phyloP scores from a whole-genome alignment of 2,329 filamentous ascomycete genomes.

The Colletotrichum tanaceti region DNA sequence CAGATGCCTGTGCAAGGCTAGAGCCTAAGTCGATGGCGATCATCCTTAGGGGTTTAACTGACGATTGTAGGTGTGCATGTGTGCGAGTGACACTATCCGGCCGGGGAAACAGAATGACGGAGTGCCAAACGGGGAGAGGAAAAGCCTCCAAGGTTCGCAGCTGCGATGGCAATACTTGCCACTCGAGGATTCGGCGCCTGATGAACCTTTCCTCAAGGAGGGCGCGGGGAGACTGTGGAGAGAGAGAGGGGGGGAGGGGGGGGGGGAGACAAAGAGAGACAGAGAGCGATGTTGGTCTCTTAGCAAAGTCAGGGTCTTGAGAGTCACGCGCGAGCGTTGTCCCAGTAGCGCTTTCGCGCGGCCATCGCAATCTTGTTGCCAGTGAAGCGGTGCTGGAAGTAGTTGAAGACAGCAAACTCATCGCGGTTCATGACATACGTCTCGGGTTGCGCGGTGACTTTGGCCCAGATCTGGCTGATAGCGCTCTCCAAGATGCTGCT shows the following conservation, averaged over 20 bases:
- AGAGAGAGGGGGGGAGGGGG: too few relatives aligned
- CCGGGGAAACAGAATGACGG: neutral
- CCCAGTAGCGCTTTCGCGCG: slow-evolving; percentile 66
- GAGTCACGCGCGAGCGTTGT: slow-evolving; percentile 54
- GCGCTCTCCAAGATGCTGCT: slow-evolving; percentile 73
- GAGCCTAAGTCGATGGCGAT: neutral
- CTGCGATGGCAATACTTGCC: neutral
- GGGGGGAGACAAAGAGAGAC: neutral
- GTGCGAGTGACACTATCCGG: neutral
- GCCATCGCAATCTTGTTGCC: slow-evolving; percentile 61
- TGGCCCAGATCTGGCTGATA: slow-evolving; percentile 73
- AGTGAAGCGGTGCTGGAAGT: slow-evolving; percentile 76
- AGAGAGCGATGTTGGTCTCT: neutral
- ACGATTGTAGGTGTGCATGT: neutral
- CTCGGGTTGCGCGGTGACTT: slow-evolving; percentile 71
- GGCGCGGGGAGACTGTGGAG: neutral
- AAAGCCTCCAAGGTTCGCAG: neutral
- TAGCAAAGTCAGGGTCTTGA: neutral
- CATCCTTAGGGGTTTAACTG: neutral
- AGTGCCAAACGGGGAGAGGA: neutral
- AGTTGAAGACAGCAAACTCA: slow-evolving; percentile 91
- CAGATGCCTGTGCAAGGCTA: neutral
- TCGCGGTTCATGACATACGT: slow-evolving; percentile 80
- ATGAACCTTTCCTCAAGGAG: too few relatives aligned
- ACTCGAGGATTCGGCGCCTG: neutral